Conservation (phyloP, 768 basidiomycete species). For the Strobilomyces confusus region DNA sequence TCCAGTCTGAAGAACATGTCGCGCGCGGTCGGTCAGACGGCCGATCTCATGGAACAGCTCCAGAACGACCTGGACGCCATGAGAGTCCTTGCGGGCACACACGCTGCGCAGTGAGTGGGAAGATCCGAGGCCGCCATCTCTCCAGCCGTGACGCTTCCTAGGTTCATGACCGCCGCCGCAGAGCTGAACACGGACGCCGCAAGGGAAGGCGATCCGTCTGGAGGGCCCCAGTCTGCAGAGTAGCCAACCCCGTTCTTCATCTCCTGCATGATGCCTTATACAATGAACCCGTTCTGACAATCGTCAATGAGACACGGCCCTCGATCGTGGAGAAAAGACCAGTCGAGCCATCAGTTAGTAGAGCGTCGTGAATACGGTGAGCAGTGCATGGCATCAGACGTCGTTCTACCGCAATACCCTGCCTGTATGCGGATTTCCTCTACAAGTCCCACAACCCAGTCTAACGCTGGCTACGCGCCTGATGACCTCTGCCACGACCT, state of each 20-base stretch:
- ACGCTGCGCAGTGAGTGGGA: constrained; percentile 70
- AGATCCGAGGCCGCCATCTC: not conserved
- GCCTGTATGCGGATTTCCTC: no score
- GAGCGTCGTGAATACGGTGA: no score
- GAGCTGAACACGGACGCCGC: constrained; percentile 35
- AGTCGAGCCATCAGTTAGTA: no score
- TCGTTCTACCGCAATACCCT: no score
- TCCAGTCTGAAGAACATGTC: constrained; percentile 65
- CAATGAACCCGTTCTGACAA: no score
- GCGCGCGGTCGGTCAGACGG: constrained; percentile 64
- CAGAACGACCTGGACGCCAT: constrained; percentile 75
- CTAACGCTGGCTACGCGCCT: no score
- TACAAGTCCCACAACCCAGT: no score
- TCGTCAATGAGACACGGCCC: no score
- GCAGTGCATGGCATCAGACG: no score
- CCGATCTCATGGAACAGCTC: constrained; percentile 72
- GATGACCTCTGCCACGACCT: no score
- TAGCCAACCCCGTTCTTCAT: not conserved
- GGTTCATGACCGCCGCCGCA: constrained; percentile 50
- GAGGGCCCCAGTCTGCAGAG: constrained; percentile 6
- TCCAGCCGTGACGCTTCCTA: constrained; percentile 16
- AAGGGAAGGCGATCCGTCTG: constrained; percentile 11
- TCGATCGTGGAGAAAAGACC: no score
- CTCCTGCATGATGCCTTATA: no score
- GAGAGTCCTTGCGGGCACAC: constrained; percentile 71